Base-by-base conservation (phyloP, 257 asterid genomes). In the Haberlea rhodopensis region DNA sequence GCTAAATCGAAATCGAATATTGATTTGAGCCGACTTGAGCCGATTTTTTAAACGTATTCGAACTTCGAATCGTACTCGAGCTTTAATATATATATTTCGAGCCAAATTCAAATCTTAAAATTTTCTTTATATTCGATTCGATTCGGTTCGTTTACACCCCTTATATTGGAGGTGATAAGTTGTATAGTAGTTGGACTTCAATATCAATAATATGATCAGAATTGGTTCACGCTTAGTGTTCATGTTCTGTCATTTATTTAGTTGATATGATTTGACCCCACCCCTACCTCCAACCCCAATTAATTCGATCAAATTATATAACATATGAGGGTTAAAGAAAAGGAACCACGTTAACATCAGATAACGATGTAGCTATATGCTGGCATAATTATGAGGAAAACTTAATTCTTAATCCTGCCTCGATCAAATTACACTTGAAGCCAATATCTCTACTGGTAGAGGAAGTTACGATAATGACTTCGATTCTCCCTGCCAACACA, bases 391-490 rank as follows among this genome's bases (percentile, higher is more conserved):
- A 69, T 45, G 7, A 19, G 6, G 45, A 19, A 66, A 20, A 59
- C 69, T 69, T 64, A 68, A 25, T 60, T 64, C 23, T 10, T 53
- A 69, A 74, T 71, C 66, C 59, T 56, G 60, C 34, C 25, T 28
- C 26, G 10, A 65, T 3, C 37, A 19, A 34, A 15, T 20, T 15
- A 65, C 21, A 43, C 4, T 37, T 16, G 5, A 43, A 43, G 1
- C 8, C 20, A 15, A 15, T 15, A 15, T 43, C 19, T 37, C n/a
- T 37, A 37, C 46, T 10, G 13, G 6, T 11, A 11, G 13, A 3
- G 51, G 51, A 40, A 40, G n/a, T n/a, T n/a, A n/a, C n/a, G n/a
- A n/a, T n/a, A n/a, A n/a, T n/a, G n/a, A n/a, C n/a, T n/a, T n/a
- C n/a, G n/a, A n/a, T n/a, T n/a, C n/a, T n/a, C n/a, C n/a, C n/a